These are phyloP conservation scores for Euphorbia tirucalli DNA, from an alignment of 345 rosid species.

Conservation along the genomic window DNA sequence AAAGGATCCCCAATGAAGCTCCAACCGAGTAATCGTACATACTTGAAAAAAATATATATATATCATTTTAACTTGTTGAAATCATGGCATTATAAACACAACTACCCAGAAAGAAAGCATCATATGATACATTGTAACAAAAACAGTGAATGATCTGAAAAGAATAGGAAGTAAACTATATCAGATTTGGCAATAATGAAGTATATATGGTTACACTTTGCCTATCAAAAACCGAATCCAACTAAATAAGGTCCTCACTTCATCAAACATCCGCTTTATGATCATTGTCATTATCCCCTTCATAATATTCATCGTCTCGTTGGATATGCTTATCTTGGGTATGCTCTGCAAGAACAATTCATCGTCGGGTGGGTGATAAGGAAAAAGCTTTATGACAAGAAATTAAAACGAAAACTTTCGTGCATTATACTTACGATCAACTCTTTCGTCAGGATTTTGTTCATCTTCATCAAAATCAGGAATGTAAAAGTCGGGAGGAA, in stretches of 20 bases:
- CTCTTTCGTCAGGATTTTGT: slow-evolving; percentile 81
- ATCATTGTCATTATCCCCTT: slow-evolving; percentile 85
- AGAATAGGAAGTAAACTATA: too few species aligned
- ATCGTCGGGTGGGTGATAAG: not conserved
- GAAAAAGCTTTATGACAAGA: not conserved
- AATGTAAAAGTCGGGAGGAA: slow-evolving; percentile 91
- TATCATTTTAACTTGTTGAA: too few species aligned
- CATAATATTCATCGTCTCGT: slow-evolving; percentile 82
- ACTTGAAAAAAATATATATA: too few species aligned
- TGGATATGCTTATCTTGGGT: slow-evolving; percentile 83
- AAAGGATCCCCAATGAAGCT: too few species aligned
- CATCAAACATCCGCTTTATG: slow-evolving; percentile 42
- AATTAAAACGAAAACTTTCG: not conserved
- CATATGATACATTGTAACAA: too few species aligned
- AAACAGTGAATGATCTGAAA: too few species aligned
- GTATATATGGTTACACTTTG: too few species aligned
- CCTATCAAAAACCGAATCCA: too few species aligned
- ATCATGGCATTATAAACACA: too few species aligned
- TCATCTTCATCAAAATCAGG: slow-evolving; percentile 94
- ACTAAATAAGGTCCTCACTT: not conserved
- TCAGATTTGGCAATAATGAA: too few species aligned
- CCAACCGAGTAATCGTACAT: too few species aligned
- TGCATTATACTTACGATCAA: slow-evolving; percentile 64
- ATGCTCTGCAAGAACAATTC: slow-evolving; percentile 56
- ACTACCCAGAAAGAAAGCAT: too few species aligned